phyloP scores from a whole-genome alignment of 2,329 filamentous ascomycete genomes.

The Aureobasidium vineae region DNA sequence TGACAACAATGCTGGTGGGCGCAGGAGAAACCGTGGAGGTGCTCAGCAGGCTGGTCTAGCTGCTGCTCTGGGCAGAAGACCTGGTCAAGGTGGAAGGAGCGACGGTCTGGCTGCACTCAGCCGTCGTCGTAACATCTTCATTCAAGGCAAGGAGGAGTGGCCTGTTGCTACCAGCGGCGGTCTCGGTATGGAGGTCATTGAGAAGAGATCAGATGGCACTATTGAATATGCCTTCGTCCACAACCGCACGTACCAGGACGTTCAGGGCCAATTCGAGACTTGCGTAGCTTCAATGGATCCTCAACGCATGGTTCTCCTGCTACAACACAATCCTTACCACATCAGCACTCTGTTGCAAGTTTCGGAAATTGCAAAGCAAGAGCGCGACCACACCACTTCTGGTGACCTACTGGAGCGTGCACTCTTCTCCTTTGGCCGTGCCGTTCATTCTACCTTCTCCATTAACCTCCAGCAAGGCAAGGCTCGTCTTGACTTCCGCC shows the following conservation, averaged over 20 bases:
- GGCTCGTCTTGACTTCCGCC: slow-evolving; percentile 74
- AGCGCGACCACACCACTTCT: slow-evolving; percentile 80
- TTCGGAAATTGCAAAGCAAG: slow-evolving; percentile 86
- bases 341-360: slow-evolving; percentile 92
- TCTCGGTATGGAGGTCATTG: slow-evolving; percentile 72
- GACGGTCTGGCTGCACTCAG: slow-evolving; percentile 69
- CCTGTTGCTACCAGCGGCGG: slow-evolving; percentile 75
- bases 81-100: slow-evolving; percentile 56
- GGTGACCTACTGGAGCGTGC: slow-evolving; percentile 87
- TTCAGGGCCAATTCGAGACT: slow-evolving; percentile 73
- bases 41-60: slow-evolving; percentile 58
- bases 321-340: slow-evolving; percentile 79
- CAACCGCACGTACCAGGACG: slow-evolving; percentile 67
- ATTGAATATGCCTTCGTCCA: slow-evolving; percentile 77
- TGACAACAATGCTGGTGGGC: slow-evolving; percentile 48
- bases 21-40: slow-evolving; percentile 56
- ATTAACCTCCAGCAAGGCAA: slow-evolving; percentile 72
- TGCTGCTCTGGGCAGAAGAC: slow-evolving; percentile 50
- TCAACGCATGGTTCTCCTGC: slow-evolving; percentile 72
- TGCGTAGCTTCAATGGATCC: slow-evolving; percentile 84
- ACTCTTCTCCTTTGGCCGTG: slow-evolving; percentile 89
- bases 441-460: slow-evolving; percentile 78
- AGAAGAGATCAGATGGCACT: slow-evolving; percentile 56
- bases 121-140: slow-evolving; percentile 74
- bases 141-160: slow-evolving; percentile 86